phyloP scores from a whole-genome alignment of 1,139 yeast species.

The Suzukiozyma palmioleophila region DNA sequence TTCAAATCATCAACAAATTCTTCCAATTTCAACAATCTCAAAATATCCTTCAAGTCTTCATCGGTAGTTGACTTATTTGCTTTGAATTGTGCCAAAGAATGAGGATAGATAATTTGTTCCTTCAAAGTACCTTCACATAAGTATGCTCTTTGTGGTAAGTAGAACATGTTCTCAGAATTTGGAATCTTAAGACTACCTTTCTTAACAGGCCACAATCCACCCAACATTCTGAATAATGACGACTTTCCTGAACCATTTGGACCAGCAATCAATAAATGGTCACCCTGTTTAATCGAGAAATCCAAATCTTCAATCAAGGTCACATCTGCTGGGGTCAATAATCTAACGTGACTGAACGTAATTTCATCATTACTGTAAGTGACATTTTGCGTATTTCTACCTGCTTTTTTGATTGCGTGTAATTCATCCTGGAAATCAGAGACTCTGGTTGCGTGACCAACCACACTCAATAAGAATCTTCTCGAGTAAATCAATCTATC shows the following conservation, averaged over 20 bases:
- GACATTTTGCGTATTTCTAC: constrained; percentile 28
- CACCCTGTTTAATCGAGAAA: constrained; percentile 74
- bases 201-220: constrained; percentile 90
- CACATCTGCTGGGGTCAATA: constrained; percentile 82
- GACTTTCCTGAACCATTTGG: constrained; percentile 97
- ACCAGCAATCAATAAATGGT: constrained; percentile 85
- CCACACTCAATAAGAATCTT: constrained; percentile 76
- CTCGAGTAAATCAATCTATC: constrained; percentile 85
- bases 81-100: constrained; percentile 56
- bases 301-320: constrained; percentile 61
- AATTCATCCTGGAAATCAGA: constrained; percentile 66
- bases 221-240: constrained; percentile 81
- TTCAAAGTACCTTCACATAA: constrained; percentile 68
- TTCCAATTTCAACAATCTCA: constrained; percentile 55
- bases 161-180: constrained; percentile 66
- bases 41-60: constrained; percentile 56
- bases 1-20: constrained; percentile 53
- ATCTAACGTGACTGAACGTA: constrained; percentile 67
- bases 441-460: constrained; percentile 80
- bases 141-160: constrained; percentile 90
- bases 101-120: constrained; percentile 89
- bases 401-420: constrained; percentile 39
- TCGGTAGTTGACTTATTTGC: constrained; percentile 46
- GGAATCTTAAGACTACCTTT: constrained; percentile 65
- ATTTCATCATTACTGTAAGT: constrained; percentile 55